Evolutionary conservation across 306 rosid genomes (phyloP), one percentile per base, ranked within the genome.

Genomic region (Lagenaria siceraria): DNA sequence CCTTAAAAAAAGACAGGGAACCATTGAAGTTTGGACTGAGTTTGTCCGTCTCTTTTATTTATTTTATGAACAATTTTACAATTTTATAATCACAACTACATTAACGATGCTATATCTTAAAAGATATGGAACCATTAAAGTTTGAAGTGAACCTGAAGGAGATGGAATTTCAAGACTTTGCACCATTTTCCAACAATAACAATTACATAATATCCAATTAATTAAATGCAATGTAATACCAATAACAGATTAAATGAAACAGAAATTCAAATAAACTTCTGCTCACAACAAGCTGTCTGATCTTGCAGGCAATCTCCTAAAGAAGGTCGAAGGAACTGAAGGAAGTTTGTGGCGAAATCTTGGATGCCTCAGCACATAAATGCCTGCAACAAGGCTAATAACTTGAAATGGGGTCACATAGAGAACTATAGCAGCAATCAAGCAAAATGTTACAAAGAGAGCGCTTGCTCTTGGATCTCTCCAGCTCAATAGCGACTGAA

Each of bases 381-480:
- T 74, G 14, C 98, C 97, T 31, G 1, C 1, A 27, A 93, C 87
- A 80, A 93, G 90, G 11, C 24, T 77, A 71, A 91, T 80, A 48
- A 89, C 85, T 82, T 91, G 98, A 84, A 93, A 93, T 18, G 98
- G 98, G 56, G 97, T 93, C 54, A 91, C 96, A 25, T 88, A 93
- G 6, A 93, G 90, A 79, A 88, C 85, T 35, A 91, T 60, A 52
- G 98, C 96, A 21, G 89, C 90, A 82, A 89, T 54, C 29, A 90
- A 81, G 86, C 97, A 93, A 58, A 88, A 87, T 55, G 81, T 83
- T 11, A 91, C 70, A 61, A 91, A 93, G 59, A 93, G 66, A 18
- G 96, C 75, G 33, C 90, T 93, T 22, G 97, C 93, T 75, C 98
- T 88, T 77, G 97, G 98, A 77, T 93, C 98, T 82, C 98, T 88